These are phyloP conservation scores for Dictyophora rubrovolvata DNA, from an alignment of 768 basidiomycete species.

Conservation along the genomic window DNA sequence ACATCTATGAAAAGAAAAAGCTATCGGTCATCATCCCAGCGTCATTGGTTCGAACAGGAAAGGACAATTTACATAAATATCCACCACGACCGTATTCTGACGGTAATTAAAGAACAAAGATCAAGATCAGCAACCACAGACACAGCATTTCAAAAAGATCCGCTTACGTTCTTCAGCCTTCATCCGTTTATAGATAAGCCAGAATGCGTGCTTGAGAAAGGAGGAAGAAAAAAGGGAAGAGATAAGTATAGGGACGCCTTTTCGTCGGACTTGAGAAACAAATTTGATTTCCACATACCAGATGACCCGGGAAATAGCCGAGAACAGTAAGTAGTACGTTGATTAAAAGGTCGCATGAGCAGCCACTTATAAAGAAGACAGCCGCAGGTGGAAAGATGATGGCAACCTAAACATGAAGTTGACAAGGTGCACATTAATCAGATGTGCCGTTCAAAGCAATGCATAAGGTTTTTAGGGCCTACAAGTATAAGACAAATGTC, in stretches of 20 bases:
- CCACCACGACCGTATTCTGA: conserved; percentile 58
- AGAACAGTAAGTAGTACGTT: conserved; percentile 70
- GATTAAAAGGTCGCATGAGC: conserved; percentile 79
- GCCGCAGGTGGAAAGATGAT: conserved; percentile 79
- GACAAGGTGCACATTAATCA: not conserved
- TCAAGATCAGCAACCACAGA: not conserved
- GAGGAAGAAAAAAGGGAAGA: not conserved
- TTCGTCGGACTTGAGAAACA: not conserved
- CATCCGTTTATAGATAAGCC: conserved; percentile 87
- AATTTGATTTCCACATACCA: conserved; percentile 24
- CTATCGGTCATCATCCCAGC: not conserved
- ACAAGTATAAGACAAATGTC: conserved; percentile 76
- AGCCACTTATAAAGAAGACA: conserved; percentile 67
- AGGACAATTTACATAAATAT: conserved; percentile 54
- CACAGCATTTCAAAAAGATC: not conserved
- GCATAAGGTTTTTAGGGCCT: conserved; percentile 14
- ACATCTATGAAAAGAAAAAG: conserved; percentile 19
- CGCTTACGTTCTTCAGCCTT: conserved; percentile 58
- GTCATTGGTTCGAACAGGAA: not conserved
- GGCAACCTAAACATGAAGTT: conserved; percentile 40
- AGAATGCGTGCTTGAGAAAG: conserved; percentile 59
- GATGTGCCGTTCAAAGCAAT: not conserved
- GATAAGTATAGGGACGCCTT: not conserved
- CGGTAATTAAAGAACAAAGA: not conserved
- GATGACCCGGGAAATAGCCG: conserved; percentile 63